These are phyloP conservation scores for Ascochyta lentis DNA, from an alignment of 2,329 filamentous ascomycete genomes.

Conservation along the genomic window DNA sequence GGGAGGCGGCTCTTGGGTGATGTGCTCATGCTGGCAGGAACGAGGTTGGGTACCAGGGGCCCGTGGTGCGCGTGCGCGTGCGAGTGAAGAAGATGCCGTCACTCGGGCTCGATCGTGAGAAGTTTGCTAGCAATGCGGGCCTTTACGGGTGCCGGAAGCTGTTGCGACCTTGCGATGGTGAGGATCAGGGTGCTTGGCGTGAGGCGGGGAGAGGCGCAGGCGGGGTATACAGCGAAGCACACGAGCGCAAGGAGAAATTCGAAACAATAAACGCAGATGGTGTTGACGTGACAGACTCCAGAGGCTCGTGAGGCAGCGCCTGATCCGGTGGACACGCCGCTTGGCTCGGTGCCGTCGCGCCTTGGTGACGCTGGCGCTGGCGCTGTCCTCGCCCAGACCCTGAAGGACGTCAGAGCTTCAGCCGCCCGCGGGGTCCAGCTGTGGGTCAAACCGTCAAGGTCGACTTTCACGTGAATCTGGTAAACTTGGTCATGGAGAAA, in stretches of 20 bases:
- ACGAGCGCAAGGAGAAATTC: not conserved
- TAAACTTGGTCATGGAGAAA: not conserved
- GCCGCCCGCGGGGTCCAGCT: constrained; percentile 5
- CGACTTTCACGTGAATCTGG: constrained; percentile 5
- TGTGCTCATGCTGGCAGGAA: constrained; percentile 35
- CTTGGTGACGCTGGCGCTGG: constrained; percentile 11
- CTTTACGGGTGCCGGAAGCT: constrained; percentile 34
- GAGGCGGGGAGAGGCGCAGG: constrained; percentile 27
- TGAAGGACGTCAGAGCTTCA: constrained; percentile 10
- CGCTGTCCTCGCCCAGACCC: constrained; percentile 3
- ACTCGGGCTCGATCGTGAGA: constrained; percentile 19
- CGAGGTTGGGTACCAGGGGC: constrained; percentile 13
- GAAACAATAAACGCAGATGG: constrained; percentile 1
- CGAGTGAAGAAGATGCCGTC: constrained; percentile 20
- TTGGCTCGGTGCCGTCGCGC: constrained; percentile 26
- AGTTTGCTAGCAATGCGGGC: constrained; percentile 34
- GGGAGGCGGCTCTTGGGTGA: constrained; percentile 36
- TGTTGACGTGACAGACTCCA: not conserved
- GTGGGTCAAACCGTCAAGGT: not conserved
- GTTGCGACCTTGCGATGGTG: constrained; percentile 27
- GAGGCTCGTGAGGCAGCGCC: constrained; percentile 16
- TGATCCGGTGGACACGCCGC: constrained; percentile 26
- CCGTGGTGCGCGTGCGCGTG: constrained; percentile 14
- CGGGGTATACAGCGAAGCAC: constrained; percentile 8
- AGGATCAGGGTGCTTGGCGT: constrained; percentile 29